Percentiles rank a stretch among this genome's conserved stretches.
Evolutionary conservation across 2,329 filamentous ascomycete genomes (phyloP).

Genomic region (Coniochaeta ligniaria): DNA sequence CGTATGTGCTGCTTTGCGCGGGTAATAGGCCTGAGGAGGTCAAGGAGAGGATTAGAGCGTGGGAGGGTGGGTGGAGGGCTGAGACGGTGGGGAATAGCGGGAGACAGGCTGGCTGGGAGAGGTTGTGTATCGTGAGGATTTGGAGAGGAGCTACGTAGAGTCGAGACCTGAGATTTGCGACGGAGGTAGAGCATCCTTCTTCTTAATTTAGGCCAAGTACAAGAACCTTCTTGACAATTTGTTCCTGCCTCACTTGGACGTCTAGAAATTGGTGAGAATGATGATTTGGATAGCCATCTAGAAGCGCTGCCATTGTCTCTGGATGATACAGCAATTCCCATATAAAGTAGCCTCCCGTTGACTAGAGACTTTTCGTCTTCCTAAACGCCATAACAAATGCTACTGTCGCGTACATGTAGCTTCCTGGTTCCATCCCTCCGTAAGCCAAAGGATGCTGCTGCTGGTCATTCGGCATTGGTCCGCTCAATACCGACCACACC

Average conservation of each 20-base stretch:
- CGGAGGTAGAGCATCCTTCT: too few relatives aligned
- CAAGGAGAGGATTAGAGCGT: conserved; percentile 18
- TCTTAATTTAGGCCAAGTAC: too few relatives aligned
- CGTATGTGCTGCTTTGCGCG: conserved; percentile 83
- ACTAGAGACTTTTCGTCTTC: conserved; percentile 1
- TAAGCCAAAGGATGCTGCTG: not conserved
- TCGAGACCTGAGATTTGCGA: not conserved
- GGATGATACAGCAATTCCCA: not conserved
- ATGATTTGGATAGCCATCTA: not conserved
- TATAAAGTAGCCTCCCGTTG: not conserved
- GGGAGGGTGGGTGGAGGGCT: conserved; percentile 54
- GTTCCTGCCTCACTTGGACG: too few relatives aligned
- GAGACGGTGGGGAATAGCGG: conserved; percentile 78
- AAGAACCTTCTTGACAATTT: too few relatives aligned
- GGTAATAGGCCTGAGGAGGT: conserved; percentile 70
- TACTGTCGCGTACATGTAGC: not conserved
- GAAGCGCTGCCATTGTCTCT: not conserved
- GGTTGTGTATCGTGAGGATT: conserved; percentile 79
- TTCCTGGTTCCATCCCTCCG: not conserved
- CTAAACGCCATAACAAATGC: not conserved
- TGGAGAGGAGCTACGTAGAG: conserved; percentile 47
- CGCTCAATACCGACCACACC: not conserved
- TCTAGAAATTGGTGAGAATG: too few relatives aligned
- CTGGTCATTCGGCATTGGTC: not conserved
- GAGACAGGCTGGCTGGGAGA: conserved; percentile 89